Conservation (phyloP, 1,284 basidiomycete genomes). For the Ustilago cynodontis region DNA sequence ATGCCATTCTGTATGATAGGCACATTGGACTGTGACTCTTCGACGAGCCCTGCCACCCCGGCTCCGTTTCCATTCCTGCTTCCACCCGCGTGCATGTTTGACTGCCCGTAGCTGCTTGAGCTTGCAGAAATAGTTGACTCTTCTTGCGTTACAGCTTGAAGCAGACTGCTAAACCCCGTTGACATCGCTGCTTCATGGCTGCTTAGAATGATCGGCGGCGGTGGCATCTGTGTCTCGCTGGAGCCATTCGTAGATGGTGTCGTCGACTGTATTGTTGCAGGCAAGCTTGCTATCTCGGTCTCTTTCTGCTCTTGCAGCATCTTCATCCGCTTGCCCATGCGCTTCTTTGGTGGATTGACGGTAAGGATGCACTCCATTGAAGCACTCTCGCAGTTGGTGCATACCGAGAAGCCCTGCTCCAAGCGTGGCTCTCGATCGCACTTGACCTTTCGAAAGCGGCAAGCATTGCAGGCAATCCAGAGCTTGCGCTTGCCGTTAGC, state of each 20-base stretch:
- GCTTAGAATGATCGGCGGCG: neutral
- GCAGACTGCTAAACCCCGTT: constrained; percentile 29
- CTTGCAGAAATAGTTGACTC: neutral
- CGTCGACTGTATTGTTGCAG: neutral
- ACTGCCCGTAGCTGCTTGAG: neutral
- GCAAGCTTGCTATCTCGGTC: neutral
- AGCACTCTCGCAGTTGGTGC: constrained; percentile 28
- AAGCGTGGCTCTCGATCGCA: constrained; percentile 40
- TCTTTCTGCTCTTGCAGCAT: constrained; percentile 40
- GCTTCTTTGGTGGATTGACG: constrained; percentile 45
- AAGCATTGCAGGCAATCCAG: constrained; percentile 43
- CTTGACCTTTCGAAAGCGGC: constrained; percentile 48
- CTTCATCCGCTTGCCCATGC: constrained; percentile 42
- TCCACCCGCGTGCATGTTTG: neutral
- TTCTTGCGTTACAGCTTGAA: constrained; percentile 30
- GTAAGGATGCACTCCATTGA: constrained; percentile 39
- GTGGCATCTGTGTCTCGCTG: neutral
- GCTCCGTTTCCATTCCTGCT: neutral
- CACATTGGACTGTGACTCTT: neutral
- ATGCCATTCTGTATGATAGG: constrained; percentile 34
- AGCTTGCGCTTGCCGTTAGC: constrained; percentile 39
- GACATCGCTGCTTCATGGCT: constrained; percentile 17
- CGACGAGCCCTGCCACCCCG: neutral
- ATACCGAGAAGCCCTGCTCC: constrained; percentile 23
- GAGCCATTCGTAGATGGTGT: neutral